Evolutionary conservation across 371 early-diverging fungal genomes (phyloP).

Genomic region (Mycotypha africana): DNA sequence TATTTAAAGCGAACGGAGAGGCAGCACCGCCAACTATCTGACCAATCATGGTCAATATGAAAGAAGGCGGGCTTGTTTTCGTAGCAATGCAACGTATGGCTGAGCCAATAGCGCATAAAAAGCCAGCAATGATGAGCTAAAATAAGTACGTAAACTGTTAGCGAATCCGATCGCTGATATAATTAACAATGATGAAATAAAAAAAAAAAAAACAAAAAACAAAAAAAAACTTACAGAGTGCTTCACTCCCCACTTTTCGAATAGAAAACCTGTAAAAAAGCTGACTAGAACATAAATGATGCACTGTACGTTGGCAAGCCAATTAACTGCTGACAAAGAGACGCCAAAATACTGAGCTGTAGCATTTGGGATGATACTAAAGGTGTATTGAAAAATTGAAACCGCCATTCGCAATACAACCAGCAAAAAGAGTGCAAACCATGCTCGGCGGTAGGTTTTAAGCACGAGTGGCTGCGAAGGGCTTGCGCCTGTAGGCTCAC

Average conservation of each 20-base stretch:
- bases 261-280: slow-evolving; percentile 33
- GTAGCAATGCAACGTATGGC: slow-evolving; percentile 44
- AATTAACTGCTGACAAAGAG: slow-evolving; percentile 30
- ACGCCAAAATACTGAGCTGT: slow-evolving; percentile 22
- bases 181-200: too few relatives aligned
- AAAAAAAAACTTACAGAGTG: slow-evolving; percentile 21
- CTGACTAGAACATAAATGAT: slow-evolving; percentile 31
- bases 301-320: slow-evolving; percentile 34
- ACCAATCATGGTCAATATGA: slow-evolving; percentile 44
- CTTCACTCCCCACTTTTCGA: slow-evolving; percentile 31
- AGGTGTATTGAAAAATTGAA: slow-evolving; percentile 35
- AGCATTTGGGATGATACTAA: slow-evolving; percentile 24
- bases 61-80: slow-evolving; percentile 24
- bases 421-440: slow-evolving; percentile 26
- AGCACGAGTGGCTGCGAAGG: too few relatives aligned
- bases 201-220: background rate
- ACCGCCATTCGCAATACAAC: slow-evolving; percentile 27
- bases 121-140: slow-evolving; percentile 46
- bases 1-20: slow-evolving; percentile 57
- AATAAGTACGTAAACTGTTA: too few relatives aligned
- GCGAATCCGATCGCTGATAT: too few relatives aligned
- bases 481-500: too few relatives aligned
- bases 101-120: slow-evolving; percentile 39
- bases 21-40: slow-evolving; percentile 54
- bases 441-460: slow-evolving; percentile 34